A percentile compares a stretch with the other conserved stretches of the same genome.
Conservation (phyloP, 2,329 filamentous ascomycete species). For the Fusarium oxysporum region DNA sequence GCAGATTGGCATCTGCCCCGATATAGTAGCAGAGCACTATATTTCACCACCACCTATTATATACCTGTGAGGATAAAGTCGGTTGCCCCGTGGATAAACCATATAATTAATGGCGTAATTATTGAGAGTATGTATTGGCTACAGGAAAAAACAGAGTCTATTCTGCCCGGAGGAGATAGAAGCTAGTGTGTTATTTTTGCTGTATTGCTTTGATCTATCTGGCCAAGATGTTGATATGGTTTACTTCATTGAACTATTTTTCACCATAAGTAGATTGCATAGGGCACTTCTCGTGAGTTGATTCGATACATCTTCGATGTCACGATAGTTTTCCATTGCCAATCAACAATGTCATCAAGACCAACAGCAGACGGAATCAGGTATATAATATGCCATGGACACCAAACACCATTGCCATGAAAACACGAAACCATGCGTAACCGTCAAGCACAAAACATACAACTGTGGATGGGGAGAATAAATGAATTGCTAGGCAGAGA, state of each 20-base stretch:
- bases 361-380: slow-evolving; percentile 38
- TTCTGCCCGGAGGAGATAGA: background rate
- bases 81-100: background rate
- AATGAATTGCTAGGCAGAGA: slow-evolving; percentile 40
- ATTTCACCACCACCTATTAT: background rate
- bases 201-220: background rate
- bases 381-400: slow-evolving; percentile 49
- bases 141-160: background rate
- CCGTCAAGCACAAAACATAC: slow-evolving; percentile 31
- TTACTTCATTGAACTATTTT: background rate
- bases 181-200: background rate
- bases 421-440: slow-evolving; percentile 43
- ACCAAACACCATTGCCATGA: slow-evolving; percentile 53
- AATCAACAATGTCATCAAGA: slow-evolving; percentile 16
- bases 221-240: background rate
- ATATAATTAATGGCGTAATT: background rate
- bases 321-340: background rate
- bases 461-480: slow-evolving; percentile 38
- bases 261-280: background rate
- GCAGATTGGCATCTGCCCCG: background rate
- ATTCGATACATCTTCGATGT: background rate
- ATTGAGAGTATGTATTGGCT: background rate
- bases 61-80: background rate
- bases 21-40: background rate
- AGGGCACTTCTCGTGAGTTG: background rate